Percentiles rank a stretch among this genome's conserved stretches.
phyloP scores from a whole-genome alignment of 1,139 yeast species.

The Pichia kudriavzevii region DNA sequence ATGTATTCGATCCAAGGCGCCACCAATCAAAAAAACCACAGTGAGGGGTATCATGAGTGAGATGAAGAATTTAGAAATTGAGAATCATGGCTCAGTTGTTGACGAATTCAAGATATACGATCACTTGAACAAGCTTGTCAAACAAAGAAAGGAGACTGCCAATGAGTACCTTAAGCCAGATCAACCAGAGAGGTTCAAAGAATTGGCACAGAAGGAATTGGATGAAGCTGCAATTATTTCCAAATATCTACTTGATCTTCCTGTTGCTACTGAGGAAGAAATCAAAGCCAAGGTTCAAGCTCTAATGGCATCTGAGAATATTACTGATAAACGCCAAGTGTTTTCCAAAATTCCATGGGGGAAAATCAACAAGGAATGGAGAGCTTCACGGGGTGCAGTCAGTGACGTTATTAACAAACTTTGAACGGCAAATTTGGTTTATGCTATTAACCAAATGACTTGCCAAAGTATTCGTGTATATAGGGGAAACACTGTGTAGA shows the following conservation, averaged over 20 bases:
- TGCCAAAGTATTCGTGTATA: too few relatives aligned
- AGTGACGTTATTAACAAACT: constrained; percentile 22
- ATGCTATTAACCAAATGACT: too few relatives aligned
- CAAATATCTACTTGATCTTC: constrained; percentile 36
- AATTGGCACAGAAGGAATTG: constrained; percentile 46
- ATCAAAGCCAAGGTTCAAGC: constrained; percentile 35
- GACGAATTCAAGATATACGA: constrained; percentile 45
- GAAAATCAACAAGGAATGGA: constrained; percentile 45
- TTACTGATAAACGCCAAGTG: constrained; percentile 27
- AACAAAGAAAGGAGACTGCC: constrained; percentile 49
- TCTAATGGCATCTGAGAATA: constrained; percentile 31
- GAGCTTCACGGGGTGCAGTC: constrained; percentile 34
- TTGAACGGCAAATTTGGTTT: background rate
- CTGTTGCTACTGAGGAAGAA: constrained; percentile 46
- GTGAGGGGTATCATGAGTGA: constrained; percentile 49
- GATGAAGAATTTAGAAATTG: constrained; percentile 55
- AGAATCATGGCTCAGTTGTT: constrained; percentile 33
- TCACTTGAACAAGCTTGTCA: constrained; percentile 40
- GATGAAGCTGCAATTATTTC: constrained; percentile 42
- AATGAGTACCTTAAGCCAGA: constrained; percentile 42
- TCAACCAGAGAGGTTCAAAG: constrained; percentile 38
- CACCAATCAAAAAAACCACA: constrained; percentile 41
- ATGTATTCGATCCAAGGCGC: constrained; percentile 42
- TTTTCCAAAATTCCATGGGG: constrained; percentile 45
- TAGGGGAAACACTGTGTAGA: too few relatives aligned